Evolutionary conservation across 2,329 filamentous ascomycete species (phyloP).

Genomic region (Grosmannia penicillata): DNA sequence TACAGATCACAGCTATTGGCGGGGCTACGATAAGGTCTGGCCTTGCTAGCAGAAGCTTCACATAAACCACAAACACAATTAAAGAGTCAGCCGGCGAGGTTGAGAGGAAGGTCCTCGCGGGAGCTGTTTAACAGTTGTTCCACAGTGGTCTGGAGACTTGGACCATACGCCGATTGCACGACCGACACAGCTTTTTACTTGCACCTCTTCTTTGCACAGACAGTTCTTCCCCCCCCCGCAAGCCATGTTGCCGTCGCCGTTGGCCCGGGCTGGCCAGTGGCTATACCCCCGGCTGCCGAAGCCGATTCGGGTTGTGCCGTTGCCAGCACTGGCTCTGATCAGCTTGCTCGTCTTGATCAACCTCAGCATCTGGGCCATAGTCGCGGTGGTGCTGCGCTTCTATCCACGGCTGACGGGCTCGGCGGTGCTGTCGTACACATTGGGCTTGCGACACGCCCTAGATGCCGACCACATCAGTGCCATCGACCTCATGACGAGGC

Average conservation of each 20-base stretch:
- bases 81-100: too few relatives aligned
- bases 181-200: too few relatives aligned
- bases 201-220: too few relatives aligned
- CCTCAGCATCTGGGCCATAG: constrained; percentile 36
- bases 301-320: constrained; percentile 16
- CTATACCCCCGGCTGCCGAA: constrained; percentile 12
- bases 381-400: constrained; percentile 36
- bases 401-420: constrained; percentile 56
- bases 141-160: too few relatives aligned
- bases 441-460: constrained; percentile 86
- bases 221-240: too few relatives aligned
- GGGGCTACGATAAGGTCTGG: too few relatives aligned
- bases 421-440: constrained; percentile 71
- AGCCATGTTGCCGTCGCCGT: not conserved
- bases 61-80: too few relatives aligned
- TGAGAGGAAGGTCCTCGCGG: too few relatives aligned
- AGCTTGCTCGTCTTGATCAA: constrained; percentile 34
- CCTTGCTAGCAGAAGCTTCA: too few relatives aligned
- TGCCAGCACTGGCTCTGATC: constrained; percentile 31
- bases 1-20: too few relatives aligned
- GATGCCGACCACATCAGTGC: constrained; percentile 84
- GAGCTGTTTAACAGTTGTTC: too few relatives aligned
- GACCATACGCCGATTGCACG: too few relatives aligned
- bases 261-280: not conserved
- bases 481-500: constrained; percentile 88